A percentile compares a stretch with the other conserved stretches of the same genome.
These are phyloP conservation scores for Sporothrix pseudoabietina DNA, from an alignment of 2,329 filamentous ascomycete species.

Conservation along the genomic window DNA sequence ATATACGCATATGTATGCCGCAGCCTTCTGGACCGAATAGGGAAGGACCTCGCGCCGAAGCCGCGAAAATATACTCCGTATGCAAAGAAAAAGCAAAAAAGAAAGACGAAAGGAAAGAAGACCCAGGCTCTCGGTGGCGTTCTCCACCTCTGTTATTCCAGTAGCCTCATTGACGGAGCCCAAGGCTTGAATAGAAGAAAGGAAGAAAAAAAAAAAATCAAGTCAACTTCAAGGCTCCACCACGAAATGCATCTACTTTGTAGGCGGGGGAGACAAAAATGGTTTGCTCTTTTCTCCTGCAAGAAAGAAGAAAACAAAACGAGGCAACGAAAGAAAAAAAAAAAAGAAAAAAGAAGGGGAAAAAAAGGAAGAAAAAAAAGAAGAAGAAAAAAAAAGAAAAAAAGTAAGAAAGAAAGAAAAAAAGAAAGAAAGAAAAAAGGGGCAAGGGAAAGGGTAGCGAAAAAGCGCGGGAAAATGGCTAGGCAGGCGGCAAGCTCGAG, in stretches of 20 bases:
- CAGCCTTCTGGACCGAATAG: constrained; percentile 16
- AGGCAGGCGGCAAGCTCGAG: constrained; percentile 3
- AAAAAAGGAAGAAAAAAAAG: constrained; percentile 4
- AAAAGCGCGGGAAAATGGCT: background rate
- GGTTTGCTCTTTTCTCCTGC: background rate
- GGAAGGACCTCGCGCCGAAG: constrained; percentile 19
- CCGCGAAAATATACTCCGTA: no score
- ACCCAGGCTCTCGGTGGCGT: constrained; percentile 17
- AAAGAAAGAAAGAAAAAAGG: background rate
- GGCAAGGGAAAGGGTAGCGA: constrained; percentile 16
- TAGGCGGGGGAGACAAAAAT: background rate
- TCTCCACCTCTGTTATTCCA: background rate
- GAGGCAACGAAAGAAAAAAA: background rate
- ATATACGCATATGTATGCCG: background rate
- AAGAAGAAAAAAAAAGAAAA: no score
- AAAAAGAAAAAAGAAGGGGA: background rate
- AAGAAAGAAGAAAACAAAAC: background rate
- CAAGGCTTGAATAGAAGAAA: background rate
- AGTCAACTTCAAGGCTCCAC: constrained; percentile 2
- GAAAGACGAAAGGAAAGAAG: background rate
- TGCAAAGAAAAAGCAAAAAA: background rate
- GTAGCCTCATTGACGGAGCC: constrained; percentile 9
- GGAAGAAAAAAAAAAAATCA: background rate
- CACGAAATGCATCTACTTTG: background rate
- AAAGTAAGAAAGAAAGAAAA: no score